These are phyloP conservation scores for Metroxylon sagu DNA, from an alignment of 176 grass and related monocot genomes.

Conservation along the genomic window DNA sequence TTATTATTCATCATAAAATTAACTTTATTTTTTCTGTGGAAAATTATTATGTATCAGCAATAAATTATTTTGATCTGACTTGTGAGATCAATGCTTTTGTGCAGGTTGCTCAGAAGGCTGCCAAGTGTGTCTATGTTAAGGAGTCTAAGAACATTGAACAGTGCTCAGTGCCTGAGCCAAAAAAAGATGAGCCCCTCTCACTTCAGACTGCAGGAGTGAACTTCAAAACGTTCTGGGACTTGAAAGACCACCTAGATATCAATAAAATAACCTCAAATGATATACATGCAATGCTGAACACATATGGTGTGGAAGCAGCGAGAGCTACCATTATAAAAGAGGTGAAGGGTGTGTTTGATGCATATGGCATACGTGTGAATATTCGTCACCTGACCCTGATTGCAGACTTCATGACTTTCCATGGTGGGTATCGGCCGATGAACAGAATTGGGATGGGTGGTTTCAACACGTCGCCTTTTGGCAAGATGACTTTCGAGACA, in stretches of 20 bases:
- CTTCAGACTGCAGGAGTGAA: slow-evolving; percentile 63
- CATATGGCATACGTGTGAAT: slow-evolving; percentile 61
- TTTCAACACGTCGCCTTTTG: slow-evolving; percentile 70
- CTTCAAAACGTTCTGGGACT: slow-evolving; percentile 52
- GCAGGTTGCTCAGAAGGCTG: slow-evolving; percentile 78
- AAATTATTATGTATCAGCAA: too few relatives aligned
- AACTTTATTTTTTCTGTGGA: too few relatives aligned
- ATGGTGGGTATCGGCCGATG: slow-evolving; percentile 70
- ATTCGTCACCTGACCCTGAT: slow-evolving; percentile 62
- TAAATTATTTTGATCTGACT: too few relatives aligned
- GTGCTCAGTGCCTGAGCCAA: slow-evolving; percentile 24
- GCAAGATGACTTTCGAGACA: slow-evolving; percentile 87
- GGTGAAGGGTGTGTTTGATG: slow-evolving; percentile 41
- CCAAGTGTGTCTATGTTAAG: slow-evolving; percentile 50
- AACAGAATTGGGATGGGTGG: slow-evolving; percentile 50
- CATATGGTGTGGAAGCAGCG: slow-evolving; percentile 78
- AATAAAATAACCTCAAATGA: slow-evolving; percentile 35
- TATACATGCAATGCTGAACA: slow-evolving; percentile 57
- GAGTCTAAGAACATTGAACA: slow-evolving; percentile 36
- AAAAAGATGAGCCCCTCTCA: neutral
- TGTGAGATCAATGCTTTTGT: neutral
- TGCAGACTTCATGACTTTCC: slow-evolving; percentile 85
- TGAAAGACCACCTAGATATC: slow-evolving; percentile 35
- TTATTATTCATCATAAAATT: too few relatives aligned
- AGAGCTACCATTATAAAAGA: slow-evolving; percentile 57